Conservation (phyloP, 495 filamentous ascomycete species). For the Xylaria intraflava region DNA sequence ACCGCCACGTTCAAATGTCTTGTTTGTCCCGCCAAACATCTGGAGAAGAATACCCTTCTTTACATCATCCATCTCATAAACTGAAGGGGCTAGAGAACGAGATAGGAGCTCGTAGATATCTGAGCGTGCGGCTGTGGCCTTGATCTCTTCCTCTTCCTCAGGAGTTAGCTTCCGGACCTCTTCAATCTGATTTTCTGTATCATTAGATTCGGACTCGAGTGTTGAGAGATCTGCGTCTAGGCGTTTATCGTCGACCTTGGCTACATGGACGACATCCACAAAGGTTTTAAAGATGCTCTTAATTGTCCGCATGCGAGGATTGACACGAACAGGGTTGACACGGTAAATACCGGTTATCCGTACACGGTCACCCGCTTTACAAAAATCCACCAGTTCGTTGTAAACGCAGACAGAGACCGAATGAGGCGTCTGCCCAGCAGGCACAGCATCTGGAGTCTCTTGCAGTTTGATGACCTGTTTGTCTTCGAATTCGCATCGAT, state of each 20-base stretch:
- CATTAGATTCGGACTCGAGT: constrained; percentile 67
- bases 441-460: constrained; percentile 90
- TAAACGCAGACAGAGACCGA: constrained; percentile 95
- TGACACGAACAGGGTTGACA: constrained; percentile 89
- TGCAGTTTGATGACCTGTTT: constrained; percentile 99
- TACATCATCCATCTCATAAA: constrained; percentile 98
- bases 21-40: constrained; percentile 97
- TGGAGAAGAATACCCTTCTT: constrained; percentile 97
- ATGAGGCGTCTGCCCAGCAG: constrained; percentile 95
- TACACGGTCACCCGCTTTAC: constrained; percentile 94
- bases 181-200: constrained; percentile 66
- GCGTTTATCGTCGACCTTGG: constrained; percentile 91
- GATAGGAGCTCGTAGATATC: constrained; percentile 94
- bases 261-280: constrained; percentile 88
- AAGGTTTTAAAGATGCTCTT: constrained; percentile 98
- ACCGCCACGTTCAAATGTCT: constrained; percentile 92
- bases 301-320: constrained; percentile 83
- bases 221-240: constrained; percentile 89
- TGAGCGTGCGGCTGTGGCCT: constrained; percentile 65
- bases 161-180: constrained; percentile 76
- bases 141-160: constrained; percentile 91
- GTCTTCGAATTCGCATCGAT: constrained; percentile 88
- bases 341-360: constrained; percentile 97
- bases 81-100: constrained; percentile 84
- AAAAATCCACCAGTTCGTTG: constrained; percentile 93